Percentiles rank a stretch among this genome's conserved stretches.
phyloP scores from a whole-genome alignment of 352 stramenopile species.

The Globisporangium mamillatum region DNA sequence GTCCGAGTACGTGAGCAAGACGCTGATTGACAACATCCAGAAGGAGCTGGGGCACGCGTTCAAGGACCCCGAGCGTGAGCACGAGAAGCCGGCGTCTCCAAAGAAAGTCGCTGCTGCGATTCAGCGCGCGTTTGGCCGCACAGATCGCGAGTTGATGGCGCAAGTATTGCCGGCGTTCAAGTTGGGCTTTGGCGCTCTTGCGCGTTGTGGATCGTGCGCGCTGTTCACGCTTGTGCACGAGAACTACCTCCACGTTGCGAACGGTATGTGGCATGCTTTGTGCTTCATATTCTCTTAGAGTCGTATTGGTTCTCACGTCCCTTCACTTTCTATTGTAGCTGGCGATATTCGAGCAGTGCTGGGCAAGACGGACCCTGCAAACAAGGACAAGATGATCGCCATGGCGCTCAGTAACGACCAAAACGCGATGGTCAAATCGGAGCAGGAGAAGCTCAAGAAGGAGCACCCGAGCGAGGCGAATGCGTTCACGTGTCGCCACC shows the following conservation, averaged over 20 bases:
- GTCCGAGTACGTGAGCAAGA: slow-evolving; percentile 83
- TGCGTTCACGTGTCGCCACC: slow-evolving; percentile 88
- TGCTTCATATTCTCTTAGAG: neutral
- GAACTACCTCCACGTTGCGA: slow-evolving; percentile 82
- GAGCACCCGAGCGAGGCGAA: slow-evolving; percentile 90
- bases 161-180: slow-evolving; percentile 86
- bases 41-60: slow-evolving; percentile 59
- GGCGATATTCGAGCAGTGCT: slow-evolving; percentile 85
- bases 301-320: neutral
- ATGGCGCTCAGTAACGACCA: slow-evolving; percentile 89
- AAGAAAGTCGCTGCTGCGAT: slow-evolving; percentile 66
- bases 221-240: slow-evolving; percentile 79
- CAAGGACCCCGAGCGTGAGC: slow-evolving; percentile 27
- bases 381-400: slow-evolving; percentile 47
- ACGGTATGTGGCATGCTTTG: slow-evolving; percentile 29
- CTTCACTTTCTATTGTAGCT: slow-evolving; percentile 18
- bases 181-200: slow-evolving; percentile 88
- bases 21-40: slow-evolving; percentile 79
- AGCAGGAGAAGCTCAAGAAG: slow-evolving; percentile 83
- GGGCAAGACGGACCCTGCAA: slow-evolving; percentile 35
- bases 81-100: slow-evolving; percentile 29
- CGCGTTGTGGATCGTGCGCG: slow-evolving; percentile 85
- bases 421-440: slow-evolving; percentile 86
- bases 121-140: slow-evolving; percentile 80
- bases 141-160: slow-evolving; percentile 83